Conservation (phyloP, 163 green algal species). For the Chlorella variabilis region DNA sequence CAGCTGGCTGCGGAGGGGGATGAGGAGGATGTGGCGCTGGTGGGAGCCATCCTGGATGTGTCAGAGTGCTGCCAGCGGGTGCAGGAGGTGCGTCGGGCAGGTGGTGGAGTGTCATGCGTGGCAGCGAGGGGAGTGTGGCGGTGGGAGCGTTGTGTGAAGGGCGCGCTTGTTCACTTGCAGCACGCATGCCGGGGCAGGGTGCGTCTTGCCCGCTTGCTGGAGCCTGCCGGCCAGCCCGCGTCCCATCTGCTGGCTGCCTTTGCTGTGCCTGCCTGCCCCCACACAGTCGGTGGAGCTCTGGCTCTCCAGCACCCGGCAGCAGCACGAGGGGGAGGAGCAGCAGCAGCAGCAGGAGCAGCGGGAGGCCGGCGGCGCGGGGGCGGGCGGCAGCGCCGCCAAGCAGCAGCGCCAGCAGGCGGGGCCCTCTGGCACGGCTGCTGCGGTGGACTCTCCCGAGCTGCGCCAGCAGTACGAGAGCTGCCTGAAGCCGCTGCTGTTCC, state of each 20-base stretch:
- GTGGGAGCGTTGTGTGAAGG: no score
- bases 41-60: conserved; percentile 26
- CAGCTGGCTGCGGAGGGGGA: conserved; percentile 33
- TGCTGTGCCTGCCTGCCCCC: no score
- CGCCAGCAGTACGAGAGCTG: conserved; percentile 26
- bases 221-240: no score
- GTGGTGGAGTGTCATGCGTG: background rate
- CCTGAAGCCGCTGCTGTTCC: conserved; percentile 39
- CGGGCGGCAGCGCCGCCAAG: no score
- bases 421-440: no score
- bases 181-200: no score
- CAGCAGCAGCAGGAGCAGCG: conserved; percentile 9
- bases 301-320: background rate
- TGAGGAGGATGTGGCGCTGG: conserved; percentile 33
- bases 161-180: no score
- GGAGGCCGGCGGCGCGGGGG: background rate
- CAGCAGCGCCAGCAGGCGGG: no score
- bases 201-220: no score
- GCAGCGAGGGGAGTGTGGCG: background rate
- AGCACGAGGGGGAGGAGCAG: background rate
- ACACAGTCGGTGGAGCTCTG: conserved; percentile 22
- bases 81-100: conserved; percentile 12
- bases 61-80: conserved; percentile 16
- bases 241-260: no score
- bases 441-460: background rate